Conservation (phyloP, 2,329 filamentous ascomycete species). For the Phaeoacremonium minimum region DNA sequence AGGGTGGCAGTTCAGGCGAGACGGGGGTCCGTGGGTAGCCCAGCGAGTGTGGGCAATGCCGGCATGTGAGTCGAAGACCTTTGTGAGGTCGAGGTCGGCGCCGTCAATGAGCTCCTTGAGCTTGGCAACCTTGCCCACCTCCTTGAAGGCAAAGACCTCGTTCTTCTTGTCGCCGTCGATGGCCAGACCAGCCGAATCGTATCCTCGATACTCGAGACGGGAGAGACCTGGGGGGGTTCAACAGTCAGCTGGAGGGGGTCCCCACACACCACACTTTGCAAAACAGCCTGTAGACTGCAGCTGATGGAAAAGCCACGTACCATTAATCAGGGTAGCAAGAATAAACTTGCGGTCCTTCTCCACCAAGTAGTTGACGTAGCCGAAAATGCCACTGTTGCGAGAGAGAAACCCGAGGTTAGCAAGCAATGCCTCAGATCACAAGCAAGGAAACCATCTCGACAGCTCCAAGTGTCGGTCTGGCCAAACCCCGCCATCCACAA, state of each 20-base stretch:
- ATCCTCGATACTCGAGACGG: slow-evolving; percentile 96
- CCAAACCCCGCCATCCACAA: no score
- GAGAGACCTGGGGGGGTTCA: slow-evolving; percentile 64
- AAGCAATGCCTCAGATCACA: no score
- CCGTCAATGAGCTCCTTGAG: slow-evolving; percentile 88
- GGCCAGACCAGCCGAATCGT: slow-evolving; percentile 94
- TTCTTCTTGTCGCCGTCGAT: slow-evolving; percentile 99
- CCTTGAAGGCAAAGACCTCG: slow-evolving; percentile 95
- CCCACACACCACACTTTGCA: no score
- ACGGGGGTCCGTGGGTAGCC: slow-evolving; percentile 95
- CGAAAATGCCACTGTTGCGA: slow-evolving; percentile 81
- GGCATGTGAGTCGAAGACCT: slow-evolving; percentile 96
- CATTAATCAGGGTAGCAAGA: slow-evolving; percentile 92
- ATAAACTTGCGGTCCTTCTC: slow-evolving; percentile 98
- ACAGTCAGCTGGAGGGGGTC: slow-evolving; percentile 10
- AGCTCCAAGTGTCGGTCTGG: no score
- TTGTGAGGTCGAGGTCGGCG: slow-evolving; percentile 77
- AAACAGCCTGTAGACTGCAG: no score
- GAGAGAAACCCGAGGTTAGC: no score
- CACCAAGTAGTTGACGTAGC: slow-evolving; percentile 98
- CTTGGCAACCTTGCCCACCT: slow-evolving; percentile 98
- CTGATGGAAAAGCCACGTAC: slow-evolving; percentile 45
- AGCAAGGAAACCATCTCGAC: no score
- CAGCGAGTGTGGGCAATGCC: slow-evolving; percentile 98
- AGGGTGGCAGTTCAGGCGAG: slow-evolving; percentile 94